These are phyloP conservation scores for Sporisorium iseilematis-ciliati DNA, from an alignment of 1,284 basidiomycete species.

Conservation along the genomic window DNA sequence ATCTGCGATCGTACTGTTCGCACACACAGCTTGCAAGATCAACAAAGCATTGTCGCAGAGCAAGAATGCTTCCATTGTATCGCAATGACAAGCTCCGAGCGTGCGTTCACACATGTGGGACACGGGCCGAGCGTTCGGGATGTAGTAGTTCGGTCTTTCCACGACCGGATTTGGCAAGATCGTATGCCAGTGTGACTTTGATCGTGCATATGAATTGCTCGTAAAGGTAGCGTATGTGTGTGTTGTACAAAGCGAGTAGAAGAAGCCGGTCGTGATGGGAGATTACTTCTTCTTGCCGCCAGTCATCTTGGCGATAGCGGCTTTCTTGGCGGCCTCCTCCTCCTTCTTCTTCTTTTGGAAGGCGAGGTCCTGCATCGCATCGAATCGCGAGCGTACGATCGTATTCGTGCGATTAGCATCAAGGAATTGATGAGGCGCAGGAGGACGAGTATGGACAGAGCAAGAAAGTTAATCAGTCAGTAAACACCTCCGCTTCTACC, in stretches of 20 bases:
- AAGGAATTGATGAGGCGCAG: neutral
- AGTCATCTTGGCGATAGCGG: slow-evolving; percentile 56
- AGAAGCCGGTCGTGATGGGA: neutral
- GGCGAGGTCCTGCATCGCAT: slow-evolving; percentile 53
- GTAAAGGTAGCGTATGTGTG: neutral
- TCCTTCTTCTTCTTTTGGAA: slow-evolving; percentile 64
- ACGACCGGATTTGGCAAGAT: no score
- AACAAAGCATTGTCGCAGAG: no score
- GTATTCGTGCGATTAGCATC: neutral
- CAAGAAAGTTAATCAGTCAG: neutral
- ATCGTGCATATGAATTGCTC: no score
- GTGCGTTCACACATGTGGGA: no score
- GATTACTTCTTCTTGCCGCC: slow-evolving; percentile 59
- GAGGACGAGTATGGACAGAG: neutral
- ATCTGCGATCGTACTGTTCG: no score
- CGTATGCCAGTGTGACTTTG: no score
- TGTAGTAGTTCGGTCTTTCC: no score
- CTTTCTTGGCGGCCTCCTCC: slow-evolving; percentile 63
- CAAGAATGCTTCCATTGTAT: no score
- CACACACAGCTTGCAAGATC: no score
- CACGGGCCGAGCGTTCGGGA: no score
- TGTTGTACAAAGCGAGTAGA: neutral
- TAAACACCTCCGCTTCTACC: neutral
- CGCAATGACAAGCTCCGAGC: no score
- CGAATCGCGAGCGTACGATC: neutral